phyloP scores from a whole-genome alignment of 2,329 filamentous ascomycete genomes.

The Geoglossum cookeanum region DNA sequence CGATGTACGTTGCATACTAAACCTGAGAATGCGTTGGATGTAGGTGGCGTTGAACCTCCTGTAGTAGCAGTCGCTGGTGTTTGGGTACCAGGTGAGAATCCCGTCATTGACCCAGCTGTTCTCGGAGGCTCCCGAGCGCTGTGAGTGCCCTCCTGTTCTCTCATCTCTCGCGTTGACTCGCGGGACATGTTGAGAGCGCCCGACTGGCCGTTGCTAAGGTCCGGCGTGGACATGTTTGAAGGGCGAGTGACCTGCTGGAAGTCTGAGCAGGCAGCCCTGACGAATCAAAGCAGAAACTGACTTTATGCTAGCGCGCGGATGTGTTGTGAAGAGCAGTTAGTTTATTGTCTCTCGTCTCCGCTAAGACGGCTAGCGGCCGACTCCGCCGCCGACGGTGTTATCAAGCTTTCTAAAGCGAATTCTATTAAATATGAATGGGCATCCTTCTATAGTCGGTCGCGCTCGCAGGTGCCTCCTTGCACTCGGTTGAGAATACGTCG shows the following conservation, averaged over 20 bases:
- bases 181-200: neutral
- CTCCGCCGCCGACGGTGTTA: neutral
- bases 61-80: slow-evolving; percentile 5
- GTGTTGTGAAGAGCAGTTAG: neutral
- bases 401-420: neutral
- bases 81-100: slow-evolving; percentile 33
- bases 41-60: slow-evolving; percentile 15
- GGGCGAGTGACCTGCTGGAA: neutral
- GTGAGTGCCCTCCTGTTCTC: neutral
- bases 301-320: neutral
- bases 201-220: neutral
- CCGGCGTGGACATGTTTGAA: neutral
- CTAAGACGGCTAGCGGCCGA: neutral
- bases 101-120: slow-evolving; percentile 20
- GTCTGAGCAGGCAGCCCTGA: neutral
- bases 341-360: neutral
- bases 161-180: neutral
- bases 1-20: slow-evolving; percentile 52
- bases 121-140: neutral
- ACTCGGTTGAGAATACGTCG: neutral
- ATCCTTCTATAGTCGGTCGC: neutral
- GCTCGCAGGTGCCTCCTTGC: neutral
- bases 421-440: neutral
- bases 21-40: slow-evolving; percentile 42
- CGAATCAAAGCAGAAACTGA: neutral